These are phyloP conservation scores for Cryptosporidium bovis DNA, from an alignment of 169 alveolate genomes.

Conservation along the genomic window DNA sequence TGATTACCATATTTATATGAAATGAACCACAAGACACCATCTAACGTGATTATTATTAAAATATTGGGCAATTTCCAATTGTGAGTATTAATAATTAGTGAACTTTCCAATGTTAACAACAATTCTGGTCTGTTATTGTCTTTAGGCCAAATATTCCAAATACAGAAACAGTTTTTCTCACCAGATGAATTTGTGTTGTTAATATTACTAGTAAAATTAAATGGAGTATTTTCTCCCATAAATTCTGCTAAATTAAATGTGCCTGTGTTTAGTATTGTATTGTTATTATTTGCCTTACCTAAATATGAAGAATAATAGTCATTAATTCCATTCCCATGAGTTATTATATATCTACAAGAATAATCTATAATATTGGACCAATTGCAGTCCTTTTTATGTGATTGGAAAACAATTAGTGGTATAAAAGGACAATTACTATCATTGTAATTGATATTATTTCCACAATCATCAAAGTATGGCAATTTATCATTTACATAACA, in stretches of 20 bases:
- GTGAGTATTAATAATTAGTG: slow-evolving; percentile 4
- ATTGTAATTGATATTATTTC: too few relatives aligned
- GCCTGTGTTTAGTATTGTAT: neutral
- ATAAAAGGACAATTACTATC: slow-evolving; percentile 16
- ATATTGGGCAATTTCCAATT: slow-evolving; percentile 27
- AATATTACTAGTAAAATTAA: neutral
- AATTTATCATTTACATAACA: too few relatives aligned
- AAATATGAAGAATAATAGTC: neutral
- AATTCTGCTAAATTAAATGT: slow-evolving; percentile 62
- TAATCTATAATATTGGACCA: slow-evolving; percentile 55
- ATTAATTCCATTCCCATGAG: slow-evolving; percentile 42
- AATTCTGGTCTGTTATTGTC: slow-evolving; percentile 4
- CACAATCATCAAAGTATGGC: too few relatives aligned
- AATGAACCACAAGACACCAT: slow-evolving; percentile 34
- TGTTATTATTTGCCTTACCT: neutral
- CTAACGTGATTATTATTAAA: slow-evolving; percentile 1
- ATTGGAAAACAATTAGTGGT: slow-evolving; percentile 12
- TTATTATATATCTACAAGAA: slow-evolving; percentile 42
- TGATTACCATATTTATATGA: slow-evolving; percentile 58
- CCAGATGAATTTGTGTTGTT: neutral
- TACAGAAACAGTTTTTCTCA: slow-evolving; percentile 62
- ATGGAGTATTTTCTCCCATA: slow-evolving; percentile 65
- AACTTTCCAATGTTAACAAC: slow-evolving; percentile 41
- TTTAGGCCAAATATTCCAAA: slow-evolving; percentile 60
- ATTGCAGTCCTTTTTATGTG: slow-evolving; percentile 20